Evolutionary conservation across 2,329 filamentous ascomycete species (phyloP).

Genomic region (Botrytis elliptica): DNA sequence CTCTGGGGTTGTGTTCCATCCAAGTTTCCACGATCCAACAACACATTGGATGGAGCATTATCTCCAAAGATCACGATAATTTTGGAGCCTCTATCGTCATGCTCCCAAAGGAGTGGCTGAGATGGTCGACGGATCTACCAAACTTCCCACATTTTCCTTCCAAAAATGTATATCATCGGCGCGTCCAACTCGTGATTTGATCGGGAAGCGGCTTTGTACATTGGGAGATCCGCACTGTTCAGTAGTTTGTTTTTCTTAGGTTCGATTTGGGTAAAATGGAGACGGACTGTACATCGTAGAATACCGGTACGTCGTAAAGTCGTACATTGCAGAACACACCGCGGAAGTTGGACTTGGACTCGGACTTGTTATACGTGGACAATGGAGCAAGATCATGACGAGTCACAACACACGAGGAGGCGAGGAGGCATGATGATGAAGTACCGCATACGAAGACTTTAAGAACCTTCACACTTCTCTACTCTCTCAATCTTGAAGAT

Average conservation of each 20-base stretch:
- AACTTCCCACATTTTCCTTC: background rate
- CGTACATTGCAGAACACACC: background rate
- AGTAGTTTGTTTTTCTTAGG: constrained; percentile 16
- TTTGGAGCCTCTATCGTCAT: background rate
- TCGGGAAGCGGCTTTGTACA: background rate
- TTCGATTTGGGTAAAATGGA: background rate
- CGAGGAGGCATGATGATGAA: background rate
- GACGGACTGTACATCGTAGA: background rate
- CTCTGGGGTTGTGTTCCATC: background rate
- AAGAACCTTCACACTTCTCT: background rate
- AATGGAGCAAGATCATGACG: background rate
- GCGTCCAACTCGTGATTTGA: background rate
- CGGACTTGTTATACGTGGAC: background rate
- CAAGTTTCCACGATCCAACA: background rate
- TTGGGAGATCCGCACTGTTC: constrained; percentile 21
- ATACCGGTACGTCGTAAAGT: background rate
- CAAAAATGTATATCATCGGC: constrained; percentile 1
- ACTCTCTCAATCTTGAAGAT: background rate
- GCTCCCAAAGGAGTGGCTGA: background rate
- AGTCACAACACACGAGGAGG: background rate
- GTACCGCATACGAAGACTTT: background rate
- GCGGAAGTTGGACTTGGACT: background rate
- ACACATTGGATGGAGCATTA: background rate
- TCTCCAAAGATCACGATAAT: background rate
- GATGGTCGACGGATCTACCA: background rate